Evolutionary conservation across 1,139 yeast genomes (phyloP), one percentile per base, ranked within the genome.

Genomic region (Geotrichum histeridarum): DNA sequence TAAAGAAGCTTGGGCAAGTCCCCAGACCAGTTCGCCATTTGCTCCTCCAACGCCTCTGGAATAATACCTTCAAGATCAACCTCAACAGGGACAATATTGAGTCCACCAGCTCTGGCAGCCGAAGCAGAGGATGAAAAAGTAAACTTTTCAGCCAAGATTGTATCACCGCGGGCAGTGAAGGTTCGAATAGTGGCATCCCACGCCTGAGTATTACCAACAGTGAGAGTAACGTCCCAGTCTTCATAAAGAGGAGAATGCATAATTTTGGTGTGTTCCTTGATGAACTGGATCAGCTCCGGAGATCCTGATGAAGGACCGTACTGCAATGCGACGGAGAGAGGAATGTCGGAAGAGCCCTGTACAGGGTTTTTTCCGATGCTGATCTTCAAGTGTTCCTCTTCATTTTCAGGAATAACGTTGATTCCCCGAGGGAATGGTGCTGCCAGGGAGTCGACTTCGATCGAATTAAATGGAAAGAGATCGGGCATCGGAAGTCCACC

Each of bases 401-500:
- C 70, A 14, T 73, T 71, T 32, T 82, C 77, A 57, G 86, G 77
- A 51, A 78, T 76, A 31, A 86, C 84, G 32, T 85, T 89, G 60
- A 88, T 84, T 47, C 97, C 96, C 36, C 81, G 74, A 11, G 74
- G 66, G 66, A 89, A 89, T 1, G 95, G 90, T 39, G 93, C 86
- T 30, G 81, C 77, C 57, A 95, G 95, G 4, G 90, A 75, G 56
- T 82, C 83, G 32, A 86, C 84, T 30, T 77, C 69, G 52, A 90
- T 68, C 62, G 80, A 80, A 65, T 88, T 89, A 79, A 91, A 88
- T 50, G 99, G 99, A 79, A 93, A 93, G 70, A 86, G 85, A 61
- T 85, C 91, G 17, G 96, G 75, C 65, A 88, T 73, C 14, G 99
- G 99, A 63, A 93, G 79, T 7, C 99, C 99, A 61, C 99, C 99